A percentile compares a stretch with the other conserved stretches of the same genome.
Conservation (phyloP, 345 rosid species). For the Lepidium didymum region DNA sequence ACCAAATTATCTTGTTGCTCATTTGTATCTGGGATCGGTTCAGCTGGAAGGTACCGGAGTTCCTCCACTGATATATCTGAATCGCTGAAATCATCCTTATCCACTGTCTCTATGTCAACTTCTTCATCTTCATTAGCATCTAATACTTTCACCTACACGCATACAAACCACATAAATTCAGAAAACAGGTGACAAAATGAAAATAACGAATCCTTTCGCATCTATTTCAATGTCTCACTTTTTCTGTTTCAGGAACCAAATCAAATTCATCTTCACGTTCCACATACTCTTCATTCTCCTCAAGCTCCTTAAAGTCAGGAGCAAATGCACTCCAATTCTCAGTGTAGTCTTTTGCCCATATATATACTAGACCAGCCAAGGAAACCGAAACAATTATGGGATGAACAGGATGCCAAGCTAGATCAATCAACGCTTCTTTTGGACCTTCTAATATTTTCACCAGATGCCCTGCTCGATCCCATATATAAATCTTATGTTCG, state of each 20-base stretch:
- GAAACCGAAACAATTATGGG: conserved; percentile 92
- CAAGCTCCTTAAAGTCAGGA: conserved; percentile 98
- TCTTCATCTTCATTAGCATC: conserved; percentile 90
- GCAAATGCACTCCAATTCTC: conserved; percentile 99
- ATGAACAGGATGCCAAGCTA: conserved; percentile 99
- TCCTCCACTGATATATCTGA: conserved; percentile 96
- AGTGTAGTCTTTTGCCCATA: conserved; percentile 98
- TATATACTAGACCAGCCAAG: conserved; percentile 81
- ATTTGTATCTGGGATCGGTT: conserved; percentile 72
- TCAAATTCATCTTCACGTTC: conserved; percentile 98
- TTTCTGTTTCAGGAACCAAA: conserved; percentile 82
- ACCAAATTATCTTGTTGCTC: conserved; percentile 59
- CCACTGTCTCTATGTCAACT: conserved; percentile 83
- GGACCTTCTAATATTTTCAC: conserved; percentile 99
- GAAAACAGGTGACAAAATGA: conserved; percentile 1
- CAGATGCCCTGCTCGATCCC: conserved; percentile 97
- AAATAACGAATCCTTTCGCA: not conserved
- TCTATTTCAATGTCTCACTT: conserved; percentile 38
- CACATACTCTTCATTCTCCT: conserved; percentile 97
- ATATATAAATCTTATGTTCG: conserved; percentile 96
- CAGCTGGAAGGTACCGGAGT: conserved; percentile 83
- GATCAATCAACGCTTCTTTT: conserved; percentile 90
- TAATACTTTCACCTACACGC: conserved; percentile 62
- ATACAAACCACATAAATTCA: conserved; percentile 21
- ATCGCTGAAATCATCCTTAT: conserved; percentile 83